Conservation (phyloP, 2,329 filamentous ascomycete species). For the Parascedosporium putredinis region DNA sequence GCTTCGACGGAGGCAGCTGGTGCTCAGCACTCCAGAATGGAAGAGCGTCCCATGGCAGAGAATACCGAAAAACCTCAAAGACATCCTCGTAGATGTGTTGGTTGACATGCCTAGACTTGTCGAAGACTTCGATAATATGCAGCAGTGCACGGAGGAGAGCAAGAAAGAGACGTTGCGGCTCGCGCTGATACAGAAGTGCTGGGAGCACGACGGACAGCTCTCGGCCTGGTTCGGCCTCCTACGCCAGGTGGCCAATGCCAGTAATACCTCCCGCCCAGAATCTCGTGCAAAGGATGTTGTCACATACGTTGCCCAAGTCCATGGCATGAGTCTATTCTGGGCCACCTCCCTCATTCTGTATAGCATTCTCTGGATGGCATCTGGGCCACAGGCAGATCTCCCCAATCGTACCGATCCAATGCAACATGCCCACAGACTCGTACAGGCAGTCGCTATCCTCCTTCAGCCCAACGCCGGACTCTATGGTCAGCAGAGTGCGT, state of each 20-base stretch:
- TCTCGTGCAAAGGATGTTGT: background rate
- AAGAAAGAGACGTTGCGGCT: background rate
- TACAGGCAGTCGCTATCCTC: too few relatives aligned
- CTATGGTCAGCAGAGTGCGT: too few relatives aligned
- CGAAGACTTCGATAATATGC: constrained; percentile 4
- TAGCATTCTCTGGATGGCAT: background rate
- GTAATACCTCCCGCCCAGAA: background rate
- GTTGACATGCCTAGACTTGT: constrained; percentile 8
- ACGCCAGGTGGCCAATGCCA: background rate
- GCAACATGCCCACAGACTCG: too few relatives aligned
- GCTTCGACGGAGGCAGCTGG: background rate
- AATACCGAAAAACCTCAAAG: constrained; percentile 28
- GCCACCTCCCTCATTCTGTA: background rate
- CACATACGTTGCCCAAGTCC: background rate
- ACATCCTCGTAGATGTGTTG: constrained; percentile 16
- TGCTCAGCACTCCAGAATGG: constrained; percentile 5
- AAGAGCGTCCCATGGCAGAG: constrained; percentile 18
- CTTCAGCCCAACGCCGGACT: too few relatives aligned
- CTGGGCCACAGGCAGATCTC: background rate
- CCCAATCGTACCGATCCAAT: background rate
- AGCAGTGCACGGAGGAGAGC: background rate
- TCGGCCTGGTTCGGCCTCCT: background rate
- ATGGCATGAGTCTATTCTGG: background rate
- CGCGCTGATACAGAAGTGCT: background rate
- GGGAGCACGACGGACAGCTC: background rate